Percentiles rank a stretch among this genome's conserved stretches.
Evolutionary conservation across 352 stramenopile species (phyloP).

Genomic region (Blastocystis sp.): DNA sequence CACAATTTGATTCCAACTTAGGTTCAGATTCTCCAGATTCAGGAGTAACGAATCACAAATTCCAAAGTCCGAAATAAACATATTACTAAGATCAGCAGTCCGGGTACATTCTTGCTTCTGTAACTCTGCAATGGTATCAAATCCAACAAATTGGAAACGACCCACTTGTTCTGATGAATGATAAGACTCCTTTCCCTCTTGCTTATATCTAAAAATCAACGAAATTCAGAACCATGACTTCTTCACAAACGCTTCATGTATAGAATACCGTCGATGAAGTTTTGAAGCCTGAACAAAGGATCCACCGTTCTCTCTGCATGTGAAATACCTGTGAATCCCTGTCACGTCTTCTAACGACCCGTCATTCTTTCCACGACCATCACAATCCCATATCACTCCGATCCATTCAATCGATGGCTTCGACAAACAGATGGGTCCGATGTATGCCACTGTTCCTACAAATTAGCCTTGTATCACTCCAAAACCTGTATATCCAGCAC

Average conservation of each 20-base stretch:
- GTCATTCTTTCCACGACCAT: conserved; percentile 29
- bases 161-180: background rate
- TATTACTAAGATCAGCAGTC: background rate
- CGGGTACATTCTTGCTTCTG: background rate
- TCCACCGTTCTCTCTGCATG: background rate
- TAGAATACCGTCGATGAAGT: background rate
- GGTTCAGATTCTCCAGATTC: background rate
- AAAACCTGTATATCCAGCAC: background rate
- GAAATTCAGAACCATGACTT: background rate
- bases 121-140: conserved; percentile 23
- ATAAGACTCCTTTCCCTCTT: conserved; percentile 33
- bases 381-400: conserved; percentile 4
- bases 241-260: background rate
- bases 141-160: conserved; percentile 6
- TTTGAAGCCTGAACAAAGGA: conserved; percentile 27
- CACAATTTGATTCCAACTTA: conserved; percentile 20
- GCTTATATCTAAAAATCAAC: conserved; percentile 29
- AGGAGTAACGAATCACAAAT: background rate
- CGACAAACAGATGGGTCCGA: conserved; percentile 49
- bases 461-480: background rate
- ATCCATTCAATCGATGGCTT: conserved; percentile 27
- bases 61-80: background rate
- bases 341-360: background rate
- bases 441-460: conserved; percentile 17
- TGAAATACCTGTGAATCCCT: conserved; percentile 27